phyloP scores from a whole-genome alignment of 768 basidiomycete species.

The Tylopilus felleus region DNA sequence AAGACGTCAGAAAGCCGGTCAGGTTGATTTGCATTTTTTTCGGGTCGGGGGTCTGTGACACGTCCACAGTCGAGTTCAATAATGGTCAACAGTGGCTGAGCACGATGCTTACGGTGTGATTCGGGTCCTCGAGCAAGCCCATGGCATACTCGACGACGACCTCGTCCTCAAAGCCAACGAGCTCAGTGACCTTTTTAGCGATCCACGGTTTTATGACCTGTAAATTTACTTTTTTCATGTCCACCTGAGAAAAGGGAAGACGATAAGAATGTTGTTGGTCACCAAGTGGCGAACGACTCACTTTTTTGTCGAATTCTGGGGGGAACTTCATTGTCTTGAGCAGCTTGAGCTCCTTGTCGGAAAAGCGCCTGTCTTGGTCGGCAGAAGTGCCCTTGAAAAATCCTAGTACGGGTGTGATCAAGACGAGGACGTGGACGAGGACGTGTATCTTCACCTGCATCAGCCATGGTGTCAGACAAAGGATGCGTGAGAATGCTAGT shows the following conservation, averaged over 20 bases:
- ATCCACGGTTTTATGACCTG: slow-evolving; percentile 94
- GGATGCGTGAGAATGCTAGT: slow-evolving; percentile 20
- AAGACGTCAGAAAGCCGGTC: slow-evolving; percentile 86
- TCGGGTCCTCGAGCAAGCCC: slow-evolving; percentile 85
- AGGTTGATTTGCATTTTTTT: slow-evolving; percentile 94
- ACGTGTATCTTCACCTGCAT: slow-evolving; percentile 42
- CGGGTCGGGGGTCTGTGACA: slow-evolving; percentile 76
- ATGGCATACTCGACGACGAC: slow-evolving; percentile 95
- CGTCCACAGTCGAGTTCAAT: background rate
- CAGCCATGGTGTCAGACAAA: slow-evolving; percentile 46
- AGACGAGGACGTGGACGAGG: background rate
- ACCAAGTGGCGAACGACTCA: slow-evolving; percentile 21
- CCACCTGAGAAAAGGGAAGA: slow-evolving; percentile 52
- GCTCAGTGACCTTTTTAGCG: slow-evolving; percentile 85
- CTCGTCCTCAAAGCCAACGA: slow-evolving; percentile 95
- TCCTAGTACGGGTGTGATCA: slow-evolving; percentile 39
- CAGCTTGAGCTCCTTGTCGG: slow-evolving; percentile 90
- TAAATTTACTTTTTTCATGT: slow-evolving; percentile 93
- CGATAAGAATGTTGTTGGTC: background rate
- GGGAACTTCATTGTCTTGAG: slow-evolving; percentile 92
- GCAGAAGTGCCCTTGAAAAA: slow-evolving; percentile 91
- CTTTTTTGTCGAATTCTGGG: slow-evolving; percentile 84
- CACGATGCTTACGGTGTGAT: slow-evolving; percentile 61
- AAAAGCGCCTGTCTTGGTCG: slow-evolving; percentile 89
- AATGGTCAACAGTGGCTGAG: too few species aligned